Percentiles rank a stretch among this genome's conserved stretches.
Evolutionary conservation across 768 basidiomycete genomes (phyloP).

Genomic region (Auricularia cornea): DNA sequence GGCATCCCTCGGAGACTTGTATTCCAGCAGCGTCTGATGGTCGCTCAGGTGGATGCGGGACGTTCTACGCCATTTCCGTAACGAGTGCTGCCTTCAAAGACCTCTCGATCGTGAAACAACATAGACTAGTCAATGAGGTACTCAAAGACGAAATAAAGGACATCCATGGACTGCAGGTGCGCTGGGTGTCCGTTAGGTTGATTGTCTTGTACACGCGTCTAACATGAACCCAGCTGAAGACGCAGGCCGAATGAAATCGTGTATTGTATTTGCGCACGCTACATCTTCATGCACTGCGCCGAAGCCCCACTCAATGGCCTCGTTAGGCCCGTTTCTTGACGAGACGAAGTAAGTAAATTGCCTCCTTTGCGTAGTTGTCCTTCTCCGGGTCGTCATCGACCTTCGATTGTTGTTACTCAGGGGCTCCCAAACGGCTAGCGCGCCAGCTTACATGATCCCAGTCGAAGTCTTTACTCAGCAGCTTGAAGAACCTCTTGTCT

Average conservation of each 20-base stretch:
- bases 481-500: constrained; percentile 75
- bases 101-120: constrained; percentile 84
- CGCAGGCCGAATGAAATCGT: constrained; percentile 20
- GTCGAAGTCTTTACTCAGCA: constrained; percentile 69
- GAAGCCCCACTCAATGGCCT: no score
- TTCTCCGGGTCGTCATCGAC: constrained; percentile 56
- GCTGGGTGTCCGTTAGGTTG: constrained; percentile 16
- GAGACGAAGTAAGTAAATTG: constrained; percentile 55
- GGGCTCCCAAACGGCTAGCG: background rate
- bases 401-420: constrained; percentile 25
- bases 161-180: constrained; percentile 91
- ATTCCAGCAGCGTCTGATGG: background rate
- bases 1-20: constrained; percentile 12
- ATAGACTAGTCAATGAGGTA: constrained; percentile 76
- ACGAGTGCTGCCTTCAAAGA: constrained; percentile 81
- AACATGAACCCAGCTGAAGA: constrained; percentile 32
- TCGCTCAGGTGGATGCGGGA: constrained; percentile 82
- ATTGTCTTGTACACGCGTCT: constrained; percentile 6
- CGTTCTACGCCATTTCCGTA: constrained; percentile 90
- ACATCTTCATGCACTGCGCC: background rate
- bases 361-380: constrained; percentile 50
- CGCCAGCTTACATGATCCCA: constrained; percentile 52
- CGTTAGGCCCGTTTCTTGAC: constrained; percentile 11
- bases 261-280: background rate
- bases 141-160: constrained; percentile 83